Evolutionary conservation across 352 stramenopile species (phyloP).

Genomic region (Phytophthora hibernalis): DNA sequence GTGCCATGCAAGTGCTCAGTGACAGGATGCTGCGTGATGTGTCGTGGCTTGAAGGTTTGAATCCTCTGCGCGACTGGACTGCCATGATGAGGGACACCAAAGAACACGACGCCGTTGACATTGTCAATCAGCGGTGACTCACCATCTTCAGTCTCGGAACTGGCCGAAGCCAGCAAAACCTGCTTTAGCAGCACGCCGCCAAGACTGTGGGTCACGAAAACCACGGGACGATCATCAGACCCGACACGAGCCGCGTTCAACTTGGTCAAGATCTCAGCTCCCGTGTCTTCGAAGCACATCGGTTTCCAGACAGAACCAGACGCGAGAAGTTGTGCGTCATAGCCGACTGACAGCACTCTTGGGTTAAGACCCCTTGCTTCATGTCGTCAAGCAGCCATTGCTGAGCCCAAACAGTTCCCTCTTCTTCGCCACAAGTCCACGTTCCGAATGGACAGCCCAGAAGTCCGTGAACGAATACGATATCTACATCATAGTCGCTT

Average conservation of each 20-base stretch:
- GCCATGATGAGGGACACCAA: slow-evolving; percentile 81
- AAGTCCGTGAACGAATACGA: slow-evolving; percentile 87
- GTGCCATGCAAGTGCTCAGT: slow-evolving; percentile 82
- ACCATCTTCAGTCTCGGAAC: slow-evolving; percentile 9
- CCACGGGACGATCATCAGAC: slow-evolving; percentile 61
- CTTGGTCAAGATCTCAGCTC: slow-evolving; percentile 67
- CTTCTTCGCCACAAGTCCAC: slow-evolving; percentile 77
- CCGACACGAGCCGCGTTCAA: slow-evolving; percentile 70
- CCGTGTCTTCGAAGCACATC: slow-evolving; percentile 77
- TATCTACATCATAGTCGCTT: slow-evolving; percentile 70
- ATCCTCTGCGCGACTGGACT: slow-evolving; percentile 75
- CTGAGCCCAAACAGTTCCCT: slow-evolving; percentile 67
- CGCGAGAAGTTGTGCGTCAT: slow-evolving; percentile 80
- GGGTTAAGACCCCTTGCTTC: slow-evolving; percentile 57
- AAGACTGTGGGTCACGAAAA: slow-evolving; percentile 90
- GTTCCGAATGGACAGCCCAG: slow-evolving; percentile 81
- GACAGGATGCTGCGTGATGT: slow-evolving; percentile 68
- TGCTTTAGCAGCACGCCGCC: slow-evolving; percentile 86
- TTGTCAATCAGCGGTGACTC: slow-evolving; percentile 53
- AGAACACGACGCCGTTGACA: slow-evolving; percentile 82
- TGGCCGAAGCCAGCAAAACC: slow-evolving; percentile 66
- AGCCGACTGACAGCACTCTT: slow-evolving; percentile 81
- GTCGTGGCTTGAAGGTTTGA: slow-evolving; percentile 59
- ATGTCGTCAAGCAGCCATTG: slow-evolving; percentile 77
- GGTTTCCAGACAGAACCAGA: slow-evolving; percentile 81